Evolutionary conservation across 2,329 filamentous ascomycete species (phyloP), one percentile per base, ranked within the genome.

Genomic region (Alternaria panax): DNA sequence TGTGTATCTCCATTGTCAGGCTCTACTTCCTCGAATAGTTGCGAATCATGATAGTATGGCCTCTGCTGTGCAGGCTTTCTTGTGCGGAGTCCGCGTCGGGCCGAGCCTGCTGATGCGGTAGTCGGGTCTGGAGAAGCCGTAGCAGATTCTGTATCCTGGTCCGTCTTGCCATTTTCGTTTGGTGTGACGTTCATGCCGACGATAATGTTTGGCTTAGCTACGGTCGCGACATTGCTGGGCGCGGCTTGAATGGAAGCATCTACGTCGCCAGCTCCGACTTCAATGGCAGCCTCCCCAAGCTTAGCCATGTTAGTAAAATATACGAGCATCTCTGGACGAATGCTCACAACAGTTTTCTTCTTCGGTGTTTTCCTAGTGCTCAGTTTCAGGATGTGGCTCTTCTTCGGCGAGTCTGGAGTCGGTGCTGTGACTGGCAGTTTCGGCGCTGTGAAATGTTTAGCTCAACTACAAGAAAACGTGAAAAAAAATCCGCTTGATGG

Each of bases 11-110:
- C 47, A n/a, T 48, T 56, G 14, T 25, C 36, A 8, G 63, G 63
- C 30, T 60, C 60, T 24, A 53, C 57, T 22, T 66, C 61, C 24
- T 76, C 73, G 38, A 74, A 76, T 4, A 74, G 51, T 46, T 76
- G 71, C 16, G 72, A 73, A 61, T 75, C 66, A 27, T 75, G 72
- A 41, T 67, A 73, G 60, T 77, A 77, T 9, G 75, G 75, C 24
- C 74, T 66, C 53, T 76, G 71, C 51, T 77, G 75, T 18, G 75
- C 73, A 32, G 74, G 72, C 40, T 73, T 75, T 54, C 75, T 67
- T 25, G 66, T 65, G 20, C 75, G 73, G n/a, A 77, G 62, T 14
- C 73, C 73, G 30, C 75, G 71, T 47, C 74, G 65, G 5, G 69
- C 64, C 16, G 67, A 59, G 27, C 70, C 48, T 18, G 72, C 63